Percentiles rank a stretch among this genome's conserved stretches.
Conservation (phyloP, 2,329 filamentous ascomycete species). For the Calonectria pseudoturangicola region DNA sequence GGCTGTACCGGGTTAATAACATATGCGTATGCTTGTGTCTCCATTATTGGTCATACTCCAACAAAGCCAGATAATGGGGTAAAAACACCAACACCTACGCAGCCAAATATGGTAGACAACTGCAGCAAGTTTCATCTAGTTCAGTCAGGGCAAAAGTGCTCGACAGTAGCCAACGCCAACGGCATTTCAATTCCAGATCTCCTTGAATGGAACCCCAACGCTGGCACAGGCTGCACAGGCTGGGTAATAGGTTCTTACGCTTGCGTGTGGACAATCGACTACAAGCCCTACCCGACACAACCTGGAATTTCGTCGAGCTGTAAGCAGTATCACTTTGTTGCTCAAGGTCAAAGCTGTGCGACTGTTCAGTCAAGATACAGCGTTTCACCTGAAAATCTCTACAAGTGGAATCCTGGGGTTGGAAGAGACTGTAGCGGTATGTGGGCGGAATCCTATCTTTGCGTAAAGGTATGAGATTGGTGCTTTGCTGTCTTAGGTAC, state of each 20-base stretch:
- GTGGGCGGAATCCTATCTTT: conserved; percentile 31
- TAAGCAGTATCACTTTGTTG: conserved; percentile 10
- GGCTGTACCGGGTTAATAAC: conserved; percentile 19
- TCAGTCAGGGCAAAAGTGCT: conserved; percentile 50
- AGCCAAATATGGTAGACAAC: conserved; percentile 55
- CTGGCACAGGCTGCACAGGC: conserved; percentile 41
- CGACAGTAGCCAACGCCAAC: conserved; percentile 47
- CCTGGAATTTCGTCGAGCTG: conserved; percentile 10
- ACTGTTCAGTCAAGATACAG: not conserved
- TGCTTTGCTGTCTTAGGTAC: too few species aligned
- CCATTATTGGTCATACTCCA: conserved; percentile 32
- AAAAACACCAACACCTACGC: conserved; percentile 27
- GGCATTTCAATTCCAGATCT: conserved; percentile 53
- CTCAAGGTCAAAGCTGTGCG: not conserved
- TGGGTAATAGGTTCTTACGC: conserved; percentile 28
- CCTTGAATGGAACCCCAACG: conserved; percentile 47
- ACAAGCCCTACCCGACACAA: conserved; percentile 13
- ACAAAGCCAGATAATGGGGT: conserved; percentile 23
- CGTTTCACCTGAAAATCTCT: conserved; percentile 37
- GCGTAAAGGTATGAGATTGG: not conserved
- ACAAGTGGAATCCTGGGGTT: conserved; percentile 47
- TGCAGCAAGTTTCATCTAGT: conserved; percentile 57
- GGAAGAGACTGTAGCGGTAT: conserved; percentile 37
- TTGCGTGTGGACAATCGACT: conserved; percentile 41
- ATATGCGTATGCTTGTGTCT: conserved; percentile 29